Evolutionary conservation across 805 yeast genomes (phyloP).

Genomic region (Wickerhamomyces subpelliculosus): DNA sequence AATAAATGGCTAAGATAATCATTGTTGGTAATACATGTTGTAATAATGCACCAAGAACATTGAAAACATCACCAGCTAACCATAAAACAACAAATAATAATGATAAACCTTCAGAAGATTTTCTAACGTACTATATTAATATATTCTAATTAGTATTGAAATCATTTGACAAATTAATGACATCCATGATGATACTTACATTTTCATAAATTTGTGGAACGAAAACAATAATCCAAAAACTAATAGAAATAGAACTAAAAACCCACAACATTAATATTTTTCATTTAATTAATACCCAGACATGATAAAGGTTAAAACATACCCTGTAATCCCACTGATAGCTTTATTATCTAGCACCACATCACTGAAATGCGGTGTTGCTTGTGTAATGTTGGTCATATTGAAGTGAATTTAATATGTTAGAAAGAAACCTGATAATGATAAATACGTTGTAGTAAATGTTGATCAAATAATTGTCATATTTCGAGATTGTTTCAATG

Average conservation of each 20-base stretch:
- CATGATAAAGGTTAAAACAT: constrained; percentile 1
- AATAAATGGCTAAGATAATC: constrained; percentile 87
- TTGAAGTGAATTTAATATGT: too few species aligned
- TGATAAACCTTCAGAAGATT: constrained; percentile 87
- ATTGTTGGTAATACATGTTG: constrained; percentile 93
- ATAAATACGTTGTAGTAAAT: too few species aligned
- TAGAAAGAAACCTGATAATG: too few species aligned
- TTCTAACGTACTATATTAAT: constrained; percentile 45
- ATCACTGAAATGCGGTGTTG: constrained; percentile 3
- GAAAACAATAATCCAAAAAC: constrained; percentile 97
- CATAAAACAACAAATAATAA: constrained; percentile 80
- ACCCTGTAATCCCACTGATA: constrained; percentile 23
- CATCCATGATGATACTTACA: constrained; percentile 2
- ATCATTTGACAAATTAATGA: too few species aligned
- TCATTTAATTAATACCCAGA: neutral
- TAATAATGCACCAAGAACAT: constrained; percentile 82
- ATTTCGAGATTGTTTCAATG: too few species aligned
- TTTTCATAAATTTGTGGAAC: constrained; percentile 96
- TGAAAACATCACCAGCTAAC: constrained; percentile 92
- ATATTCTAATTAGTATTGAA: too few species aligned
- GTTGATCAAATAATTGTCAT: too few species aligned
- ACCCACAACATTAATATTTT: neutral
- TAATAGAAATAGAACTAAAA: constrained; percentile 71
- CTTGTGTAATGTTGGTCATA: neutral
- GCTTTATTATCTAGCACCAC: constrained; percentile 20